Percentiles rank a stretch among this genome's conserved stretches.
phyloP scores from a whole-genome alignment of 2,329 filamentous ascomycete genomes.

The Paraconiothyrium sp. region DNA sequence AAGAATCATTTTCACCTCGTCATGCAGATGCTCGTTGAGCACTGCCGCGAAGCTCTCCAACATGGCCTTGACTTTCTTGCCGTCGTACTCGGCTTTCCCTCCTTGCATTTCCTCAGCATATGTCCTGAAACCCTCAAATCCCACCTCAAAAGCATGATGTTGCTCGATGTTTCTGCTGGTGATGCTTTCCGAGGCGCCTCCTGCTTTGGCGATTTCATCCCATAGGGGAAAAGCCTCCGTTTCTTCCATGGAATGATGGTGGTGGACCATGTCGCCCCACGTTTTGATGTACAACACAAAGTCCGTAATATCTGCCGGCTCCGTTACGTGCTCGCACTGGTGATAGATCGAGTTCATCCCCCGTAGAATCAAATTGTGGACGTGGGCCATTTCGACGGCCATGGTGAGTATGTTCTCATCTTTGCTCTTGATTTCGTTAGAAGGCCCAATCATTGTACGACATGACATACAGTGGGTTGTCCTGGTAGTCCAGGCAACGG shows the following conservation, averaged over 20 bases:
- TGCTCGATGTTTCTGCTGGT: constrained; percentile 47
- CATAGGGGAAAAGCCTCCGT: constrained; percentile 47
- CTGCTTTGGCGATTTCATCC: constrained; percentile 39
- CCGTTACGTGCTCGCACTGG: constrained; percentile 39
- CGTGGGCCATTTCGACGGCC: constrained; percentile 47
- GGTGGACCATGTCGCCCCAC: constrained; percentile 48
- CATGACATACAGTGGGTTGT: constrained; percentile 8
- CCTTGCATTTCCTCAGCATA: constrained; percentile 28
- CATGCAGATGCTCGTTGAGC: constrained; percentile 29
- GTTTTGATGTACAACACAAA: constrained; percentile 42
- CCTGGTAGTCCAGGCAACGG: constrained; percentile 23
- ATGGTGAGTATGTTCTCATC: constrained; percentile 43
- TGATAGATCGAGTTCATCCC: constrained; percentile 49
- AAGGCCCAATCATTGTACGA: background rate
- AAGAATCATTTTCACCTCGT: constrained; percentile 32
- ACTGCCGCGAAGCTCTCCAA: constrained; percentile 31
- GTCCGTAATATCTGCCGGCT: constrained; percentile 31
- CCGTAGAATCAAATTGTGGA: constrained; percentile 49
- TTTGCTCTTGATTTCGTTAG: constrained; percentile 36
- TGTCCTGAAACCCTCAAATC: constrained; percentile 36
- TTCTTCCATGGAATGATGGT: constrained; percentile 51
- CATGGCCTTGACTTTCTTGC: constrained; percentile 20
- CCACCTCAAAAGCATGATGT: constrained; percentile 45
- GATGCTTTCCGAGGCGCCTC: constrained; percentile 23
- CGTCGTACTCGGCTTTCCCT: constrained; percentile 22